Evolutionary conservation across 352 stramenopile genomes (phyloP).

Genomic region (Globisporangium uncinulatum): DNA sequence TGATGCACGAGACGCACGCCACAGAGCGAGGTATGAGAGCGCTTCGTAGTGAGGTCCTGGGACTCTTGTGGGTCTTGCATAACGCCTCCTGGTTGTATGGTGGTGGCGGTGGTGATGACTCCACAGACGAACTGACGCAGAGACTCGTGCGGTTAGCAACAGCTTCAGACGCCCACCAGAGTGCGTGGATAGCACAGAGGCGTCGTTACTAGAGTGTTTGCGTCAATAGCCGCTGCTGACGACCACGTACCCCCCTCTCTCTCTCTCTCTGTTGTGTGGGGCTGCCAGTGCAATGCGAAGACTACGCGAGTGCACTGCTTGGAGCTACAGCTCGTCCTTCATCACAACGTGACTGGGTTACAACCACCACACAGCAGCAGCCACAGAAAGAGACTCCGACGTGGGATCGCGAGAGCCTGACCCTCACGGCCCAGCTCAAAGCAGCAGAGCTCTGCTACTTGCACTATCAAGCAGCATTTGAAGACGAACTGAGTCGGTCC

Average conservation of each 20-base stretch:
- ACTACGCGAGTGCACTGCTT: background rate
- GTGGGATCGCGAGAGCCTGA: constrained; percentile 17
- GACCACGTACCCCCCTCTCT: background rate
- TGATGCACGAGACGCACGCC: constrained; percentile 1
- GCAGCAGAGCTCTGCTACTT: constrained; percentile 30
- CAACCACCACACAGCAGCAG: background rate
- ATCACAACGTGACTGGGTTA: too few relatives aligned
- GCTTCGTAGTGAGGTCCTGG: too few relatives aligned
- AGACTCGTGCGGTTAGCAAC: background rate
- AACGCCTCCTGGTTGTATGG: background rate
- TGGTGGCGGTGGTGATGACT: background rate
- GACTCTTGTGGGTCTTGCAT: background rate
- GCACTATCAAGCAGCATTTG: constrained; percentile 31
- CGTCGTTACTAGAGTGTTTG: background rate
- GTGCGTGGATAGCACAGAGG: background rate
- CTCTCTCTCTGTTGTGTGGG: background rate
- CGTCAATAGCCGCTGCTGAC: background rate
- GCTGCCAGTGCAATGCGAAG: constrained; percentile 4
- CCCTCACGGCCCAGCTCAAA: constrained; percentile 31
- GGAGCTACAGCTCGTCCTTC: background rate
- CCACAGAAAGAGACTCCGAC: background rate
- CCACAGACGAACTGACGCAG: background rate
- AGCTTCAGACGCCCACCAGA: background rate
- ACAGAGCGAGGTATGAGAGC: constrained; percentile 6
- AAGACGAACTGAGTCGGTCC: constrained; percentile 21